Percentiles rank a stretch among this genome's conserved stretches.
phyloP scores from a whole-genome alignment of 1,284 basidiomycete genomes.

The Ganoderma sp. region DNA sequence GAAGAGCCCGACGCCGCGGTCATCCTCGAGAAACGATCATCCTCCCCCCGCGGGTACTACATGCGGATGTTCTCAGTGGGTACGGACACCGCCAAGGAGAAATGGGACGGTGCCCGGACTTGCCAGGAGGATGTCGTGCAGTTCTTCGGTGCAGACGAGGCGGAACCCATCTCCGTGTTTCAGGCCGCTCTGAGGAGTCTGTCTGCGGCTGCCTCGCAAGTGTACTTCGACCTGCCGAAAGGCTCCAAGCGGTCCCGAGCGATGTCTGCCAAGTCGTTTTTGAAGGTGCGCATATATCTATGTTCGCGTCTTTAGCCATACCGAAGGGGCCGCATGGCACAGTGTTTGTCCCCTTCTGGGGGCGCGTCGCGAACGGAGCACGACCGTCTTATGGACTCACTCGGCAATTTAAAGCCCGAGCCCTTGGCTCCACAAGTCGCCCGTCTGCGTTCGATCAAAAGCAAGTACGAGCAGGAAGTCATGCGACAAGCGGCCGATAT shows the following conservation, averaged over 20 bases:
- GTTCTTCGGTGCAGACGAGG: conserved; percentile 81
- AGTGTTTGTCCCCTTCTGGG: conserved; percentile 51
- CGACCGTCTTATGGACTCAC: conserved; percentile 57
- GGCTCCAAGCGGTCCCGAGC: conserved; percentile 24
- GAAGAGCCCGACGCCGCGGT: conserved; percentile 92
- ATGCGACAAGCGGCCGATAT: conserved; percentile 81
- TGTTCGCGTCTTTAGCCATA: neutral
- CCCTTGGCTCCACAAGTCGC: conserved; percentile 67
- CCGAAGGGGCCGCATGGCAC: conserved; percentile 39
- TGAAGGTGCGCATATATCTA: conserved; percentile 32
- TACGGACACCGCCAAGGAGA: conserved; percentile 78
- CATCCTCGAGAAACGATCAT: conserved; percentile 78
- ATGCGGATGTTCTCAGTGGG: conserved; percentile 91
- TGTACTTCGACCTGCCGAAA: conserved; percentile 49
- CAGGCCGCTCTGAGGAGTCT: conserved; percentile 56
- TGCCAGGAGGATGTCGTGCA: conserved; percentile 55
- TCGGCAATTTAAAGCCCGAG: conserved; percentile 54
- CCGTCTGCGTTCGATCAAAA: conserved; percentile 73
- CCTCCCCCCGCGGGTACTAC: conserved; percentile 77
- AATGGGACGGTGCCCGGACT: conserved; percentile 88
- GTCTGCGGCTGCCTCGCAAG: conserved; percentile 43
- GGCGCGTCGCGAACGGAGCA: conserved; percentile 48
- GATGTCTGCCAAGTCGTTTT: conserved; percentile 47
- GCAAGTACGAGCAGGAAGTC: conserved; percentile 66
- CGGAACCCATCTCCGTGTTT: conserved; percentile 61